Percentiles rank a stretch among this genome's conserved stretches.
These are phyloP conservation scores for Tolypocladium guangdongense DNA, from an alignment of 2,329 filamentous ascomycete genomes.

Conservation along the genomic window DNA sequence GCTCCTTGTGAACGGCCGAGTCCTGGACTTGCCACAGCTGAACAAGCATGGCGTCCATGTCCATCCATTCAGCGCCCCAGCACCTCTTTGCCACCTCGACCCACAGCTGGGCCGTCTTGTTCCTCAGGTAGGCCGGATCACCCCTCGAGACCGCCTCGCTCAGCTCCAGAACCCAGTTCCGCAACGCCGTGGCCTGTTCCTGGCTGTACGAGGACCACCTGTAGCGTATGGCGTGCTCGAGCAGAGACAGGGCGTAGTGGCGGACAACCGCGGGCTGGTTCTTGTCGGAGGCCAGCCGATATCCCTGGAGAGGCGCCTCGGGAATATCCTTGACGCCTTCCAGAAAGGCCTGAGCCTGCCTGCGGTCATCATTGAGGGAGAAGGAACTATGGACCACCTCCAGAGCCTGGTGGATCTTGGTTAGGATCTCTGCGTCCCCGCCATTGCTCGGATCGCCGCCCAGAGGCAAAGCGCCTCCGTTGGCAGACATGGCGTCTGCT, in stretches of 20 bases:
- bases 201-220: conserved; percentile 64
- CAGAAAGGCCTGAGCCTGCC: conserved; percentile 75
- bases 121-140: conserved; percentile 76
- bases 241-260: conserved; percentile 84
- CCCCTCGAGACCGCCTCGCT: conserved; percentile 58
- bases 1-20: conserved; percentile 59
- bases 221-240: conserved; percentile 84
- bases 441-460: conserved; percentile 23
- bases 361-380: conserved; percentile 70
- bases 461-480: conserved; percentile 20
- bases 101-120: conserved; percentile 93
- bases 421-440: conserved; percentile 36
- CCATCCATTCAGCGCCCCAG: conserved; percentile 88
- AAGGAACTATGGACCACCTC: conserved; percentile 76
- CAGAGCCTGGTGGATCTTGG: conserved; percentile 72
- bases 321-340: conserved; percentile 72
- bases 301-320: conserved; percentile 77
- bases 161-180: conserved; percentile 68
- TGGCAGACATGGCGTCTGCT: conserved; percentile 22
- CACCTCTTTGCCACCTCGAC: conserved; percentile 86
- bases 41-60: conserved; percentile 81
- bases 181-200: conserved; percentile 57
- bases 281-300: conserved; percentile 65
- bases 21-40: conserved; percentile 67
- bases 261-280: conserved; percentile 71